Percentiles rank a stretch among this genome's conserved stretches.
phyloP scores from a whole-genome alignment of 768 basidiomycete species.

The Mrakia blollopis region DNA sequence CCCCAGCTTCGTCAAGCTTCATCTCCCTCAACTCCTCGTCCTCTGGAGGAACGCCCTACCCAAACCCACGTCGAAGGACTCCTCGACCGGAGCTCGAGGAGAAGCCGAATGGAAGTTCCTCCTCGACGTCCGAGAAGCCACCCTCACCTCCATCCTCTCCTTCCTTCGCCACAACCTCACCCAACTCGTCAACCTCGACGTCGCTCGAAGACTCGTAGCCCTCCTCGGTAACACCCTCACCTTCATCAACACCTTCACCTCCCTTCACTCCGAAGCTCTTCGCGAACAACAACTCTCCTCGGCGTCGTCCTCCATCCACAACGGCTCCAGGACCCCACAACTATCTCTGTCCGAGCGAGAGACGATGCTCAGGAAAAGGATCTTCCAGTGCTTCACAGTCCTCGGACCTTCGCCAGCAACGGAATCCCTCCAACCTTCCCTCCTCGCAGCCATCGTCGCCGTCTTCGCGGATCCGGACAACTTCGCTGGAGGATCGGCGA shows the following conservation, averaged over 20 bases:
- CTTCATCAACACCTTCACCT: conserved; percentile 78
- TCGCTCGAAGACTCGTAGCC: conserved; percentile 79
- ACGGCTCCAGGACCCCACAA: neutral
- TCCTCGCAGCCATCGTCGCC: conserved; percentile 74
- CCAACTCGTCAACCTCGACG: conserved; percentile 79
- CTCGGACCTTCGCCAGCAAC: conserved; percentile 74
- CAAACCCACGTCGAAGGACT: conserved; percentile 87
- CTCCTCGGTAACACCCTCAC: conserved; percentile 82
- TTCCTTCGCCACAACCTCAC: conserved; percentile 76
- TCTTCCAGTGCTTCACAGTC: conserved; percentile 82
- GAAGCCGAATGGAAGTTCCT: conserved; percentile 84
- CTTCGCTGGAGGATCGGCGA: conserved; percentile 70
- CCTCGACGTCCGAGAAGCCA: conserved; percentile 81
- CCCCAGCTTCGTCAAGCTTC: conserved; percentile 85
- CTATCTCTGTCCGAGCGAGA: conserved; percentile 71
- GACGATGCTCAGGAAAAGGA: conserved; percentile 71
- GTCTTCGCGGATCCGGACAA: conserved; percentile 83
- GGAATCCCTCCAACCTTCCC: conserved; percentile 70
- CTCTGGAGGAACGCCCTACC: conserved; percentile 96
- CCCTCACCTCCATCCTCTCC: conserved; percentile 78
- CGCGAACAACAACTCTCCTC: conserved; percentile 47
- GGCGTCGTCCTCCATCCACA: neutral
- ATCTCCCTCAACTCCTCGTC: conserved; percentile 87
- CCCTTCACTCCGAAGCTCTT: conserved; percentile 64
- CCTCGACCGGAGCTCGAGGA: conserved; percentile 58